Conservation (phyloP, 345 rosid genomes). For the Gossypium raimondii region DNA sequence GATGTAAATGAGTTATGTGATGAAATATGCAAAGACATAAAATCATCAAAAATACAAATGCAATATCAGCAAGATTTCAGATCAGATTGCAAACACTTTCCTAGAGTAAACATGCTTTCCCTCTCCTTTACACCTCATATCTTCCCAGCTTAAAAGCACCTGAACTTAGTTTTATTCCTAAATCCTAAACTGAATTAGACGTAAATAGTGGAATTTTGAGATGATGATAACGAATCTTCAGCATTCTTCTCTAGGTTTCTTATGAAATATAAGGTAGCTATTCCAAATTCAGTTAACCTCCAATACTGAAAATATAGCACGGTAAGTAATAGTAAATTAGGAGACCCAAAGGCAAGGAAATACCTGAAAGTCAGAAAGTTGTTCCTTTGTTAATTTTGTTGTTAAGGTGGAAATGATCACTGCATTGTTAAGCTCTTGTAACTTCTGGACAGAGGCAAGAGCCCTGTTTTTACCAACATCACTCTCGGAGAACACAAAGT, state of each 20-base stretch:
- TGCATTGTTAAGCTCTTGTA: conserved; percentile 94
- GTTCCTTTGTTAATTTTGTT: conserved; percentile 59
- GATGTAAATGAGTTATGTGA: background rate
- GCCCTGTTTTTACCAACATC: conserved; percentile 94
- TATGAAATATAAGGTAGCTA: background rate
- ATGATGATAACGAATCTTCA: background rate
- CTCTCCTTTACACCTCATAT: background rate
- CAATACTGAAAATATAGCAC: background rate
- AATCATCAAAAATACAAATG: background rate
- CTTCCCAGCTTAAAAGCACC: background rate
- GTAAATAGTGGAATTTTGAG: background rate
- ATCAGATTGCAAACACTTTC: background rate
- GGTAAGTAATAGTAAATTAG: background rate
- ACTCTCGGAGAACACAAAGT: conserved; percentile 74
- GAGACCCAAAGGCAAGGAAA: background rate
- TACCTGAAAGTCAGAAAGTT: conserved; percentile 87
- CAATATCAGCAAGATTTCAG: background rate
- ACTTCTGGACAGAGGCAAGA: conserved; percentile 84
- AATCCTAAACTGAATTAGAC: background rate
- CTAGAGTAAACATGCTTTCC: background rate
- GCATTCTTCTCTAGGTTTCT: background rate
- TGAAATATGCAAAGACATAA: background rate
- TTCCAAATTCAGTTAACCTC: background rate
- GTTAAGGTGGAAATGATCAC: conserved; percentile 72
- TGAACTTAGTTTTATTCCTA: background rate